Base-by-base conservation (phyloP, 192 early-diverging fungal species). In the Thamnidium elegans region DNA sequence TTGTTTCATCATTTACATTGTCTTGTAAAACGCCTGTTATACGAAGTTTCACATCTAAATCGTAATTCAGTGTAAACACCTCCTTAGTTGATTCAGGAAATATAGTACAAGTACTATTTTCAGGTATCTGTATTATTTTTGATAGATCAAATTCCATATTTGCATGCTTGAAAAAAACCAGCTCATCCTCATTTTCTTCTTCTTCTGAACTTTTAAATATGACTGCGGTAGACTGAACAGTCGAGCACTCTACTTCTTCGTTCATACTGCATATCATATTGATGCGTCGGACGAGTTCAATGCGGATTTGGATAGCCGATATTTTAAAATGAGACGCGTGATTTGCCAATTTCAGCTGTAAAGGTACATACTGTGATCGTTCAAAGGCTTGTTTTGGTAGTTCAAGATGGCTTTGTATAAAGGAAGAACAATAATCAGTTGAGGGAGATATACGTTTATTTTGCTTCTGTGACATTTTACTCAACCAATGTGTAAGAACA, bases 131-230 rank as follows among this genome's bases (percentile, higher is more conserved):
- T 9, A 31, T 39, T 39, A 36, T 10, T 4, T 36, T 32, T 56
- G 32, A 20, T n/a, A 56, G 55, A 39, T 56, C 55, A 39, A 56
- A 56, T 1, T n/a, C 32, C 55, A 56, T 39, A 10, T 34, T 56
- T 56, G 55, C 31, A 56, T 19, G 11, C 11, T 56, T 34, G n/a
- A 56, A 19, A 20, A 11, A 17, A 3, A 15, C 26, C 26, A 26
- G 26, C 26, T 26, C 26, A 17, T 11, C 23, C 23, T 2, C 19
- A 34, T 39, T 4, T 10, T 39, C 36, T 39, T 39, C 36, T 39
- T 39, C 9, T 39, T 39, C 31, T 31, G 32, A 36, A 10, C 34
- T 56, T 19, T 56, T n/a, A 9, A 39, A 8, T 15, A 56, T 17
- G 9, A 36, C n/a, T 39, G n/a, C n/a, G 8, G 31, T 10, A 17